phyloP scores from a whole-genome alignment of 345 rosid species.

The Gossypium turneri region DNA sequence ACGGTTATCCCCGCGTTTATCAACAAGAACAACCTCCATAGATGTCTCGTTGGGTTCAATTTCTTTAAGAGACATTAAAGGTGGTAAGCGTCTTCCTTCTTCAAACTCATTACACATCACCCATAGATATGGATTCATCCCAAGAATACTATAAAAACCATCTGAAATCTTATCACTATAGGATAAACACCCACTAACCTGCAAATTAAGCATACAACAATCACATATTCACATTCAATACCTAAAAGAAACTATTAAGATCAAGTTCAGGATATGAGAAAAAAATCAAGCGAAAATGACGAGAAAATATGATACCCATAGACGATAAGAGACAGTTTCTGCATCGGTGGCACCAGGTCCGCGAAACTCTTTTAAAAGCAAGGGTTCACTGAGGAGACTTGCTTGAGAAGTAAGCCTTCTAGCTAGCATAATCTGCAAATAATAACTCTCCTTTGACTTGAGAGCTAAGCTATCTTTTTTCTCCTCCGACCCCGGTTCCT shows the following conservation, averaged over 20 bases:
- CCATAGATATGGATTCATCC: constrained; percentile 96
- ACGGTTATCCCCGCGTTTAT: constrained; percentile 60
- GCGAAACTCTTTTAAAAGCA: constrained; percentile 28
- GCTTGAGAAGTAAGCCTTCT: constrained; percentile 67
- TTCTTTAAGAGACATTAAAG: constrained; percentile 61
- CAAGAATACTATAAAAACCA: constrained; percentile 92
- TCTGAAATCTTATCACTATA: constrained; percentile 80
- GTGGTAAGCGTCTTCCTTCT: constrained; percentile 64
- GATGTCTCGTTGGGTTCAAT: constrained; percentile 64
- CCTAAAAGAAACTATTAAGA: background rate
- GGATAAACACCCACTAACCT: constrained; percentile 91
- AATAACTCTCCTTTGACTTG: constrained; percentile 53
- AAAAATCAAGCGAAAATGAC: background rate
- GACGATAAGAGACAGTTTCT: constrained; percentile 70
- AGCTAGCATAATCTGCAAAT: constrained; percentile 73
- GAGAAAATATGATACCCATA: constrained; percentile 54
- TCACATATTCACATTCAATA: background rate
- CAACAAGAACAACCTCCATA: constrained; percentile 86
- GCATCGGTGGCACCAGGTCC: constrained; percentile 32
- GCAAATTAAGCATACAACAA: constrained; percentile 15
- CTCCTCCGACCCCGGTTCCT: constrained; percentile 38
- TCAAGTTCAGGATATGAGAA: background rate
- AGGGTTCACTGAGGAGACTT: constrained; percentile 45
- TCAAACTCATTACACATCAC: constrained; percentile 70
- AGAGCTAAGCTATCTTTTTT: constrained; percentile 34